These are phyloP conservation scores for Pelargonium exstipulatum DNA, from an alignment of 441 rosid genomes.

Conservation along the genomic window DNA sequence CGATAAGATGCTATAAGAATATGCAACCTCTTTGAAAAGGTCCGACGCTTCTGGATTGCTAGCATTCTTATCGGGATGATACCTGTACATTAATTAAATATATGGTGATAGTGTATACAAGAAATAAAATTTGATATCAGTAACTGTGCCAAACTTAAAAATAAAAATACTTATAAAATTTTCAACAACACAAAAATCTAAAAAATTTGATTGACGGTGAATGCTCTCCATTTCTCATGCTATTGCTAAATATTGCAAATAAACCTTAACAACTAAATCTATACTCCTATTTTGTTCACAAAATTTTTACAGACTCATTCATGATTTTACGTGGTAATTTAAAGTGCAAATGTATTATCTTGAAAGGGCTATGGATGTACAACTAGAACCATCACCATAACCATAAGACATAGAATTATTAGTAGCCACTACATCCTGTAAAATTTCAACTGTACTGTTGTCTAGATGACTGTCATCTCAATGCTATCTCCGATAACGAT, in stretches of 20 bases:
- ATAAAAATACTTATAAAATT: no score
- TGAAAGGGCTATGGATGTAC: neutral
- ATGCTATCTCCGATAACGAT: neutral
- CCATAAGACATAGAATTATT: neutral
- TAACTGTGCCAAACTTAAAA: neutral
- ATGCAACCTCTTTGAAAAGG: conserved; percentile 90
- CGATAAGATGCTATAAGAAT: conserved; percentile 88
- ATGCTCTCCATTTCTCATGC: no score
- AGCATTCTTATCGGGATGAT: conserved; percentile 94
- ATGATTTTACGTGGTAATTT: neutral
- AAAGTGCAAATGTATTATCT: neutral
- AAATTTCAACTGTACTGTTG: neutral
- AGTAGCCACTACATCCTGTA: neutral
- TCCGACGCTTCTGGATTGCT: conserved; percentile 94
- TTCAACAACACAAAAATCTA: no score
- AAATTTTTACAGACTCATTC: neutral
- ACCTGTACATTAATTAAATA: conserved; percentile 37
- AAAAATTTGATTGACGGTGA: no score
- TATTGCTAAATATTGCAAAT: no score
- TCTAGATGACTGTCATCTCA: neutral
- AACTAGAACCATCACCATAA: neutral
- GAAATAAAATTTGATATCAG: neutral
- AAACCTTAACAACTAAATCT: no score
- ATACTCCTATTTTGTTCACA: neutral
- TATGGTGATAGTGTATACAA: neutral